These are phyloP conservation scores for Colletotrichum cordylinicola DNA, from an alignment of 2,329 filamentous ascomycete species.

Conservation along the genomic window DNA sequence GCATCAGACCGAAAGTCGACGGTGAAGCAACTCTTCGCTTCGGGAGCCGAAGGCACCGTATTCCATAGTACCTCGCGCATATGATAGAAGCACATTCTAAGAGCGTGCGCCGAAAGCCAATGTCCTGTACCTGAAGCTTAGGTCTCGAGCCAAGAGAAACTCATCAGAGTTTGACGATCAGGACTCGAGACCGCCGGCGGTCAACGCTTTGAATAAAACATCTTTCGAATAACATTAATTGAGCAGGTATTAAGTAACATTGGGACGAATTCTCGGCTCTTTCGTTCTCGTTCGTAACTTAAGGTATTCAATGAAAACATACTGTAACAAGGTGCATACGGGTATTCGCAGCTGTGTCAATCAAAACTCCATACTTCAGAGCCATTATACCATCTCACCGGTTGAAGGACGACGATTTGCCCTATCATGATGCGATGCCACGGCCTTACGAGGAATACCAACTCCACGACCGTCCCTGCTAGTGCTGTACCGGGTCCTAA, in stretches of 20 bases:
- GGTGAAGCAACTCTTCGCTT: background rate
- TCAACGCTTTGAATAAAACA: background rate
- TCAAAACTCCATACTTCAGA: background rate
- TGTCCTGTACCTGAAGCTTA: background rate
- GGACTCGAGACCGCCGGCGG: background rate
- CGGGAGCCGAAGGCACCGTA: background rate
- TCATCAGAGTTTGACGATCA: background rate
- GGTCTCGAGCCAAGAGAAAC: background rate
- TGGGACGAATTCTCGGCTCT: background rate
- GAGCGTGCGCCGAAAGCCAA: background rate
- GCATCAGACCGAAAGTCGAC: background rate
- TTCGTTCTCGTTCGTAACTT: background rate
- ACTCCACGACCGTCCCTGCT: background rate
- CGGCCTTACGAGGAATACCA: conserved; percentile 6
- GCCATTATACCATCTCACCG: background rate
- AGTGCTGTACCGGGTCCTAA: background rate
- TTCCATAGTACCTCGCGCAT: background rate
- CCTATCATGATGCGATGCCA: background rate
- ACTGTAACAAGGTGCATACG: background rate
- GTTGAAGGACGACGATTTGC: background rate
- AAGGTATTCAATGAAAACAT: background rate
- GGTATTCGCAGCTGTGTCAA: background rate
- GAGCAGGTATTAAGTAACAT: background rate
- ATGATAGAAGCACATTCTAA: background rate
- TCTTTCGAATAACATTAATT: background rate